These are phyloP conservation scores for Trichoderma aggressivum DNA, from an alignment of 2,329 filamentous ascomycete species.

Conservation along the genomic window DNA sequence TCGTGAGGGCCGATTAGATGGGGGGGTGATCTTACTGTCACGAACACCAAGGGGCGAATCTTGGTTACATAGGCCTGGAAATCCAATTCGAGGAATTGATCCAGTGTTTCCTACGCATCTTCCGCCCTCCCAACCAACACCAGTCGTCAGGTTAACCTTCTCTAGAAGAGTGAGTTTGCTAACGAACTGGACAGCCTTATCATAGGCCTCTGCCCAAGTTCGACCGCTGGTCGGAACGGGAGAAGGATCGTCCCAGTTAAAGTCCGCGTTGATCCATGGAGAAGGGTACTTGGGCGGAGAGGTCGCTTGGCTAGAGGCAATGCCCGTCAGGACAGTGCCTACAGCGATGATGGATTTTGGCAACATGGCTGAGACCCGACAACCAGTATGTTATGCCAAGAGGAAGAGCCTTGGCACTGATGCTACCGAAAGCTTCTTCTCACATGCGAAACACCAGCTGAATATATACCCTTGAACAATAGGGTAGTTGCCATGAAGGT, in stretches of 20 bases:
- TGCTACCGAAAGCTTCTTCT: background rate
- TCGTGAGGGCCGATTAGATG: background rate
- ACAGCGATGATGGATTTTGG: background rate
- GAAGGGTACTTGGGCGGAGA: background rate
- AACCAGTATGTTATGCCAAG: background rate
- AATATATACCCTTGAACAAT: background rate
- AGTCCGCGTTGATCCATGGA: background rate
- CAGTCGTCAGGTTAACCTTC: background rate
- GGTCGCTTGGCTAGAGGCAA: background rate
- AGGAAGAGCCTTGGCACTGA: background rate
- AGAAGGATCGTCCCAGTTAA: background rate
- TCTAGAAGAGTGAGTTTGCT: background rate
- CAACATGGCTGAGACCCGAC: background rate
- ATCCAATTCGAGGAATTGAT: slow-evolving; percentile 42
- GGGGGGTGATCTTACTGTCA: background rate
- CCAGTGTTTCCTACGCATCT: slow-evolving; percentile 45
- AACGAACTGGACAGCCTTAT: background rate
- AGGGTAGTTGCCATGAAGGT: background rate
- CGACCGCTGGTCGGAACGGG: background rate
- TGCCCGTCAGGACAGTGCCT: background rate
- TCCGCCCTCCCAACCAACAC: background rate
- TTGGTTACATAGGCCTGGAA: slow-evolving; percentile 35
- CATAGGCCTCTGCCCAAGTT: background rate
- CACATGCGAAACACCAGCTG: background rate
- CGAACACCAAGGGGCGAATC: background rate